Conservation (phyloP, 176 grass and related monocot species). For the Metroxylon sagu region DNA sequence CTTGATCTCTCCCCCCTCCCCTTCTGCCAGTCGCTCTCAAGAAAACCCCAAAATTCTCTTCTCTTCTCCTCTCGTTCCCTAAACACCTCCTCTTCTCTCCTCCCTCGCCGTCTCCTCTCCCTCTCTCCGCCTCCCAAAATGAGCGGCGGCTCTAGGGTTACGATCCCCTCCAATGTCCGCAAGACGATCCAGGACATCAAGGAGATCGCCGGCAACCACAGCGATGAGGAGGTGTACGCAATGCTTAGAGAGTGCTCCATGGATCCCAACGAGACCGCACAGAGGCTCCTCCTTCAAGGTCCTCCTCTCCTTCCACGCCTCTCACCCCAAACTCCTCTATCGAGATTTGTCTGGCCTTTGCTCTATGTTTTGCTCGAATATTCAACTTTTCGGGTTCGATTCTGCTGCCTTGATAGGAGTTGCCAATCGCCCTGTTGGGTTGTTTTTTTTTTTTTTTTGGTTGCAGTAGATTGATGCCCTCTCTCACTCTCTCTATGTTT, state of each 20-base stretch:
- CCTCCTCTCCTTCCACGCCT: not conserved
- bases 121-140: constrained; percentile 6
- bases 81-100: constrained; percentile 14
- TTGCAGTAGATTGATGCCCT: too few species aligned
- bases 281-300: constrained; percentile 93
- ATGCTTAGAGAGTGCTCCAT: constrained; percentile 85
- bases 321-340: not conserved
- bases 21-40: not conserved
- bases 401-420: too few species aligned
- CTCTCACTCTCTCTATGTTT: too few species aligned
- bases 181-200: constrained; percentile 73
- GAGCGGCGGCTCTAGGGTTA: constrained; percentile 26
- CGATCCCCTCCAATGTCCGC: constrained; percentile 51
- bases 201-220: constrained; percentile 82
- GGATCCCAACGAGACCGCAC: constrained; percentile 89
- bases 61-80: not conserved
- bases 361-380: too few species aligned
- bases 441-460: too few species aligned
- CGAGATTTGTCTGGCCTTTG: too few species aligned
- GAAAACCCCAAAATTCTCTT: not conserved
- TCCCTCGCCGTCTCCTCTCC: not conserved
- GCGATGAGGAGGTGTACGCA: constrained; percentile 89
- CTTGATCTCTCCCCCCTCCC: too few species aligned
- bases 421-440: too few species aligned
- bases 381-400: too few species aligned